A percentile compares a stretch with the other conserved stretches of the same genome.
These are phyloP conservation scores for Psidium guajava DNA, from an alignment of 345 rosid species.

Conservation along the genomic window DNA sequence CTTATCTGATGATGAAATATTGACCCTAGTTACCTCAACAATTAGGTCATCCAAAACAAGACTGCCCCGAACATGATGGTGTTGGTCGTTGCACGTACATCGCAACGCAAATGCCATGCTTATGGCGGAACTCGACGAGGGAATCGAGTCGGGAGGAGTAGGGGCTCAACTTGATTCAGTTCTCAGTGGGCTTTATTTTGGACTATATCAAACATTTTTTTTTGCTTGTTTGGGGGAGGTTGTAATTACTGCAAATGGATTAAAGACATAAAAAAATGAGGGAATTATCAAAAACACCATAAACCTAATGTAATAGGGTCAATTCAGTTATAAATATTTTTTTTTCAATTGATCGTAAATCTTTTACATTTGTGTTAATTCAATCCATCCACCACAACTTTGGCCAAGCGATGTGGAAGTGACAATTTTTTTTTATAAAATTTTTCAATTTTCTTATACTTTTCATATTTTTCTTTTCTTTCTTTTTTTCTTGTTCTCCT, in stretches of 20 bases:
- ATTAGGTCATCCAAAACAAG: conserved; percentile 64
- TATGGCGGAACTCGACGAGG: conserved; percentile 74
- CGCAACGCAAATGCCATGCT: conserved; percentile 62
- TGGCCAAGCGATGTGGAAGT: too few species aligned
- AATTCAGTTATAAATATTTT: too few species aligned
- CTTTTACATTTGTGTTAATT: too few species aligned
- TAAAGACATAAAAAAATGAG: too few species aligned
- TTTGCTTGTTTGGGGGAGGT: conserved; percentile 64
- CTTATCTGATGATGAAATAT: background rate
- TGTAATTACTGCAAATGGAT: conserved; percentile 49
- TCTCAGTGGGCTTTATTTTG: conserved; percentile 81
- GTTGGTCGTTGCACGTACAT: conserved; percentile 65
- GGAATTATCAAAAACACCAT: too few species aligned
- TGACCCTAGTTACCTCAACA: conserved; percentile 34
- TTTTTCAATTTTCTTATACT: too few species aligned
- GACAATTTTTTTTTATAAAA: too few species aligned
- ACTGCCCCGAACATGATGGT: conserved; percentile 57
- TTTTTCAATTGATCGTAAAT: too few species aligned
- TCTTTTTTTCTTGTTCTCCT: too few species aligned
- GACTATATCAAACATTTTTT: conserved; percentile 70
- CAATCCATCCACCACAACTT: too few species aligned
- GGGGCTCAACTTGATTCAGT: conserved; percentile 78
- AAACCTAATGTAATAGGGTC: too few species aligned
- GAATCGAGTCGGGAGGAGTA: conserved; percentile 39
- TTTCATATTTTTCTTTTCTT: too few species aligned